Evolutionary conservation across 768 basidiomycete genomes (phyloP), one percentile per base, ranked within the genome.

Genomic region (Plicaturopsis crispa): DNA sequence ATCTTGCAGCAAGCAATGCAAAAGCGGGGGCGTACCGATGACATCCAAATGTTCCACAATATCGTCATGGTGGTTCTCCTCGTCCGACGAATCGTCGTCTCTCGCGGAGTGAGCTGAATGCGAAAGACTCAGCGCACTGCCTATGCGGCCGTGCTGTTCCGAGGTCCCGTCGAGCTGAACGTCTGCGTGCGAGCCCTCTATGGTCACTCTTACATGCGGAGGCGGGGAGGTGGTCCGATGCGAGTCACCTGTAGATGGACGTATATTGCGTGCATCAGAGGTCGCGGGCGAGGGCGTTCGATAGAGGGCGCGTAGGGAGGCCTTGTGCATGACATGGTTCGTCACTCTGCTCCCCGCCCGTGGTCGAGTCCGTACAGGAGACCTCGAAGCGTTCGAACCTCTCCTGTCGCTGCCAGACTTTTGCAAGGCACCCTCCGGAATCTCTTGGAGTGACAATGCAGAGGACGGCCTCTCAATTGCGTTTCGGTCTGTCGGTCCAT

Each of bases 21-120:
- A n/a, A n/a, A n/a, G n/a, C 31, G 23, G 28, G 22, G 18, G 48
- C 65, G 32, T 48, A 80, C 83, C 84, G 42, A 87, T 84, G 31
- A 78, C 80, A 57, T 91, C 87, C 47, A 91, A 60, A 54, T 89
- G 80, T 44, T 89, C 87, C 4, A 90, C 84, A 33, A 89, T 73
- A 48, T 86, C 81, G 49, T 89, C 83, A 43, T 80, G 74, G 51
- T 89, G 81, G 40, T 75, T 68, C 16, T 61, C 51, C 2, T 55
- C 51, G 24, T 54, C 41, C 13, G 38, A 40, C 4, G 46, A 40
- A 13, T 48, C 33, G 28, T 30, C 28, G 28, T 30, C 37, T 18
- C 39, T 41, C 6, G 45, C 47, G 2, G 49, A 51, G 19, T 44
- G 41, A 31, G 43, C 36, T 7, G 50, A 45, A 32, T 51, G 49